phyloP scores from a whole-genome alignment of 2,329 filamentous ascomycete species.

The Penicillium brasilianum region DNA sequence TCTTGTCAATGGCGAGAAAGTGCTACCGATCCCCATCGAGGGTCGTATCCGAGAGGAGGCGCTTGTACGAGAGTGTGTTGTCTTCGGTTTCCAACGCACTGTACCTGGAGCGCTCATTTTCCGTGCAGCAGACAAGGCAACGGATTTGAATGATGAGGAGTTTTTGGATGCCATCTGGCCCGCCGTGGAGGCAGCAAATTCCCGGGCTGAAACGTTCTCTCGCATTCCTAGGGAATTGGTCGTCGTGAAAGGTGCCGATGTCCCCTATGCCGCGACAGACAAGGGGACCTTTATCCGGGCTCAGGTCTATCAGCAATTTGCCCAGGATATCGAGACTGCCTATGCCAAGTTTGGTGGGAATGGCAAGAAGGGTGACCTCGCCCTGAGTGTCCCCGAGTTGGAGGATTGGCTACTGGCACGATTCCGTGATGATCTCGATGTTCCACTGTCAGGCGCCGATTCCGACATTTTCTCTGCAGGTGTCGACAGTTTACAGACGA shows the following conservation, averaged over 20 bases:
- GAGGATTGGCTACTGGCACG: conserved; percentile 53
- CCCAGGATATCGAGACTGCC: conserved; percentile 52
- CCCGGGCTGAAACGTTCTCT: conserved; percentile 57
- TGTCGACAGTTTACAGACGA: conserved; percentile 64
- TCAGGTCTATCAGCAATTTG: conserved; percentile 57
- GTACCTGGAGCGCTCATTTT: conserved; percentile 56
- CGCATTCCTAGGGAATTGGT: conserved; percentile 61
- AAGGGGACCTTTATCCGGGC: conserved; percentile 63
- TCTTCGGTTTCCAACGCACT: conserved; percentile 61
- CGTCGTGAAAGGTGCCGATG: conserved; percentile 52
- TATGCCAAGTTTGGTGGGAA: conserved; percentile 53
- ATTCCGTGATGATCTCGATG: conserved; percentile 30
- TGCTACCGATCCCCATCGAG: conserved; percentile 57
- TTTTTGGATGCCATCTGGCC: conserved; percentile 52
- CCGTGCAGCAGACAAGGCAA: conserved; percentile 57
- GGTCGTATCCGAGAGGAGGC: conserved; percentile 58
- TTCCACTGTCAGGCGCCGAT: conserved; percentile 37
- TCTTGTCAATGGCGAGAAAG: conserved; percentile 57
- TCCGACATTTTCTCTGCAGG: conserved; percentile 65
- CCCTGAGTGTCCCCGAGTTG: conserved; percentile 19
- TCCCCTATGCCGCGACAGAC: conserved; percentile 58
- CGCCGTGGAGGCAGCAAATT: conserved; percentile 58
- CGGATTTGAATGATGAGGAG: conserved; percentile 56
- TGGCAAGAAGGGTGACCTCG: conserved; percentile 35
- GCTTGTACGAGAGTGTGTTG: conserved; percentile 61